Conservation (phyloP, 345 rosid genomes). For the Rhizophora apiculata region DNA sequence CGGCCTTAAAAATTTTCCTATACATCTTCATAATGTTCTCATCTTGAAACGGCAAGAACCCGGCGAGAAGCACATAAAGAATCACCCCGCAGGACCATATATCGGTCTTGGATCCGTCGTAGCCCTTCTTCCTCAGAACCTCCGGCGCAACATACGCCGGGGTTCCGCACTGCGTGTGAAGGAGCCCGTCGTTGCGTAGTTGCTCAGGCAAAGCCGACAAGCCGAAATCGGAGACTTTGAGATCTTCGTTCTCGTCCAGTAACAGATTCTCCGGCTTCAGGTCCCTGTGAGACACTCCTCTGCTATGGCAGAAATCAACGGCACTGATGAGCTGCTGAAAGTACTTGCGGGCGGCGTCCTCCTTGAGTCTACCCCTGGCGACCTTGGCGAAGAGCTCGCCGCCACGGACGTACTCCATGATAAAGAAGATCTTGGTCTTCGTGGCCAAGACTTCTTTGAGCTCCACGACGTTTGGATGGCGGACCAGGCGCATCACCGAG, state of each 20-base stretch:
- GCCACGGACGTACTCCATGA: constrained; percentile 29
- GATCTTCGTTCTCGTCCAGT: constrained; percentile 17
- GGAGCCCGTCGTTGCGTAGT: constrained; percentile 60
- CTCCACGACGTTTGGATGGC: constrained; percentile 27
- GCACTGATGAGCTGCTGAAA: constrained; percentile 31
- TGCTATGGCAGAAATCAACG: constrained; percentile 31
- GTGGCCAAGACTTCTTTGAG: constrained; percentile 30
- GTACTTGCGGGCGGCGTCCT: constrained; percentile 24
- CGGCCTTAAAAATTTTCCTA: constrained; percentile 27
- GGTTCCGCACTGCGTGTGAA: constrained; percentile 32
- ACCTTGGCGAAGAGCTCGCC: constrained; percentile 35
- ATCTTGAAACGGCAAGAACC: constrained; percentile 29
- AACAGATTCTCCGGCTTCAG: constrained; percentile 32
- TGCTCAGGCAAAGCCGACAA: constrained; percentile 38
- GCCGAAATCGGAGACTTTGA: constrained; percentile 23
- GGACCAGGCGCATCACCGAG: constrained; percentile 25
- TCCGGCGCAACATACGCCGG: constrained; percentile 73
- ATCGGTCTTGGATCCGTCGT: constrained; percentile 28
- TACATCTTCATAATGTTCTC: constrained; percentile 32
- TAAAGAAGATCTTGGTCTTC: constrained; percentile 26
- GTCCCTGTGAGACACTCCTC: constrained; percentile 29
- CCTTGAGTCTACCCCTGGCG: constrained; percentile 24
- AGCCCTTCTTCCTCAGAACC: constrained; percentile 55
- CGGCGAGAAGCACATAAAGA: constrained; percentile 28
- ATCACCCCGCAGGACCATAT: constrained; percentile 33